A percentile compares a stretch with the other conserved stretches of the same genome.
phyloP scores from a whole-genome alignment of 441 rosid genomes.

The Cnidoscolus chayamansa region DNA sequence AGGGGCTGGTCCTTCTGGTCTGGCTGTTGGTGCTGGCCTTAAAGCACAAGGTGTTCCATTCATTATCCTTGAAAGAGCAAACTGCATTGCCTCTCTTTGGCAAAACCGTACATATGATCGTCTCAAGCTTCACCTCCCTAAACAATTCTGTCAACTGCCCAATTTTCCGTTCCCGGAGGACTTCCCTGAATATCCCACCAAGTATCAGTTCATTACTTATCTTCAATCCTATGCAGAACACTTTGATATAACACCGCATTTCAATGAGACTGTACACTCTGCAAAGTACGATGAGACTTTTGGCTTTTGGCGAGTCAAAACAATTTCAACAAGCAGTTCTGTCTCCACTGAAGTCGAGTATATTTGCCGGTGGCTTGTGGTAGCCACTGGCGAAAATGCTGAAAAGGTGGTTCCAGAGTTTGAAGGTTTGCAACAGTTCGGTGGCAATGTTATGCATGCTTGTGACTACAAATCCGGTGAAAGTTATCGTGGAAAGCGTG shows the following conservation, averaged over 20 bases:
- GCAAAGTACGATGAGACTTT: slow-evolving; percentile 65
- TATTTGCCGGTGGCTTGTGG: slow-evolving; percentile 79
- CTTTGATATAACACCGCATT: slow-evolving; percentile 54
- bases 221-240: slow-evolving; percentile 67
- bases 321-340: slow-evolving; percentile 32
- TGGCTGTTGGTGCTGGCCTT: slow-evolving; percentile 60
- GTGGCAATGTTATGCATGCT: slow-evolving; percentile 58
- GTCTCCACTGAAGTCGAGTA: slow-evolving; percentile 49
- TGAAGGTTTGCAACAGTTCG: slow-evolving; percentile 57
- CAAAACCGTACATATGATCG: slow-evolving; percentile 74
- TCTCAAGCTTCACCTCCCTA: slow-evolving; percentile 83
- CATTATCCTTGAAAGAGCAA: slow-evolving; percentile 66
- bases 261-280: slow-evolving; percentile 65
- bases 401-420: slow-evolving; percentile 73
- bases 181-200: slow-evolving; percentile 73
- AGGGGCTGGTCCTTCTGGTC: slow-evolving; percentile 89
- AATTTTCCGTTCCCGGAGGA: slow-evolving; percentile 53
- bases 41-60: slow-evolving; percentile 65
- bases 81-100: slow-evolving; percentile 85
- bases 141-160: slow-evolving; percentile 72
- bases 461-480: slow-evolving; percentile 75
- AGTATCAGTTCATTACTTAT: slow-evolving; percentile 62
- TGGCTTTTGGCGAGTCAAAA: slow-evolving; percentile 66
- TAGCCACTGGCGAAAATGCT: slow-evolving; percentile 88
- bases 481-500: slow-evolving; percentile 50